Conservation (phyloP, 2,329 filamentous ascomycete genomes). For the Dothideomycetes sp. region DNA sequence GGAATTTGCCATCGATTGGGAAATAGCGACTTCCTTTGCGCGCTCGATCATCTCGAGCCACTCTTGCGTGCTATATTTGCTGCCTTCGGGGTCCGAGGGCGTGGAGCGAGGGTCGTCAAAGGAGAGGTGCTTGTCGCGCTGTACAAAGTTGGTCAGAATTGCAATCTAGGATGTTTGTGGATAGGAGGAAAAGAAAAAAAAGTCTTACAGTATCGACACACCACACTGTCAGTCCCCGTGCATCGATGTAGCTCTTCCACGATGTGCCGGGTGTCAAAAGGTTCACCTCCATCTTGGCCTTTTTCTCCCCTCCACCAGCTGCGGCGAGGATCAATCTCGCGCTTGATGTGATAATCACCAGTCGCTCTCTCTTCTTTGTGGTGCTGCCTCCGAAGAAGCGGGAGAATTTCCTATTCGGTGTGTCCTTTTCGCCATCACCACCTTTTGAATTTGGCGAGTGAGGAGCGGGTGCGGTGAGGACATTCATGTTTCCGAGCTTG, state of each 20-base stretch:
- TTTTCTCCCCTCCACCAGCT: slow-evolving; percentile 89
- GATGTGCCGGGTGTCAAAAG: slow-evolving; percentile 62
- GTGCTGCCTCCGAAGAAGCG: slow-evolving; percentile 87
- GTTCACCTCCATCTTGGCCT: slow-evolving; percentile 85
- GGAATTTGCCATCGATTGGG: slow-evolving; percentile 54
- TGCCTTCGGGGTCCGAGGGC: slow-evolving; percentile 49
- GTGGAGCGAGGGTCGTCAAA: slow-evolving; percentile 87
- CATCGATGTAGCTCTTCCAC: slow-evolving; percentile 71
- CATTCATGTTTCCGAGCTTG: slow-evolving; percentile 83
- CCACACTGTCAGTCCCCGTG: slow-evolving; percentile 83
- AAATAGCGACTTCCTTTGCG: slow-evolving; percentile 72
- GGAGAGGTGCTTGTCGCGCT: slow-evolving; percentile 82
- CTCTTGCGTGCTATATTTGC: slow-evolving; percentile 65
- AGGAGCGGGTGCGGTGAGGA: slow-evolving; percentile 66
- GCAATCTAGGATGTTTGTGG: too few relatives aligned
- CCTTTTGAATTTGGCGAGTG: slow-evolving; percentile 63
- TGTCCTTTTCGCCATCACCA: slow-evolving; percentile 48
- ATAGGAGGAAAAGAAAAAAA: too few relatives aligned
- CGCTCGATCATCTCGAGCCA: slow-evolving; percentile 86
- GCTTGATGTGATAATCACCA: slow-evolving; percentile 91
- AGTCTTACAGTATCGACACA: slow-evolving; percentile 84
- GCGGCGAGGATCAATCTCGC: slow-evolving; percentile 83
- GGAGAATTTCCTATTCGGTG: slow-evolving; percentile 66
- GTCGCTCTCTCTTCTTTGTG: slow-evolving; percentile 80
- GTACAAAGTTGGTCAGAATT: slow-evolving; percentile 11